Percentiles rank a stretch among this genome's conserved stretches.
Conservation (phyloP, 345 rosid genomes). For the Hibiscus tridactylites region DNA sequence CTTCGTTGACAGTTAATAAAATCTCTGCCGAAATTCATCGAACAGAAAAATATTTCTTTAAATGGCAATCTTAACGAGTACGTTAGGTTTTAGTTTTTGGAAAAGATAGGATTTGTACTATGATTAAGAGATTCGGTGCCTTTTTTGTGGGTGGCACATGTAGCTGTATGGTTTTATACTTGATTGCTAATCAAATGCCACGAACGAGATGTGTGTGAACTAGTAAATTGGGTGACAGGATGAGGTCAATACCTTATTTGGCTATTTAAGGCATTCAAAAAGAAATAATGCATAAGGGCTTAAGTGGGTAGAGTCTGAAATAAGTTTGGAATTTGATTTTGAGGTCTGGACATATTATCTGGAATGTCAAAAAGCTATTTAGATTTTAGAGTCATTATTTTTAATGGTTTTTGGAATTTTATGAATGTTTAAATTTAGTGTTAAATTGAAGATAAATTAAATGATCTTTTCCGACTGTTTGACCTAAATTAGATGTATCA, state of each 20-base stretch:
- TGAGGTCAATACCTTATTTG: neutral
- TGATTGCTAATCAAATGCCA: neutral
- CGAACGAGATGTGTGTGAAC: neutral
- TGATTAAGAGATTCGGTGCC: neutral
- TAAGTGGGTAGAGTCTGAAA: too few relatives aligned
- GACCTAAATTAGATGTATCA: neutral
- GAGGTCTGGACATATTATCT: neutral
- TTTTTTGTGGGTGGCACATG: neutral
- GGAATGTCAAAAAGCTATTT: neutral
- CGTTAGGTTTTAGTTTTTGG: neutral
- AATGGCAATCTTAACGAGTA: neutral
- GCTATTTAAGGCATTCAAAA: neutral
- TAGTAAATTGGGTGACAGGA: neutral
- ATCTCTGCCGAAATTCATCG: neutral
- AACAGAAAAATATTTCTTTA: neutral
- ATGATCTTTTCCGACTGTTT: neutral
- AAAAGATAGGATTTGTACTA: neutral
- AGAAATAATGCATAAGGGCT: too few relatives aligned
- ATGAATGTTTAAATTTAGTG: neutral
- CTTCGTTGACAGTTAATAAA: neutral
- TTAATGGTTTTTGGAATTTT: too few relatives aligned
- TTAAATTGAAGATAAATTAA: neutral
- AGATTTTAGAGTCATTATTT: neutral
- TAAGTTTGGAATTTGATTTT: neutral
- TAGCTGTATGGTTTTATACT: neutral